Evolutionary conservation across 495 filamentous ascomycete genomes (phyloP).

Genomic region (Neurospora tetrasperma): DNA sequence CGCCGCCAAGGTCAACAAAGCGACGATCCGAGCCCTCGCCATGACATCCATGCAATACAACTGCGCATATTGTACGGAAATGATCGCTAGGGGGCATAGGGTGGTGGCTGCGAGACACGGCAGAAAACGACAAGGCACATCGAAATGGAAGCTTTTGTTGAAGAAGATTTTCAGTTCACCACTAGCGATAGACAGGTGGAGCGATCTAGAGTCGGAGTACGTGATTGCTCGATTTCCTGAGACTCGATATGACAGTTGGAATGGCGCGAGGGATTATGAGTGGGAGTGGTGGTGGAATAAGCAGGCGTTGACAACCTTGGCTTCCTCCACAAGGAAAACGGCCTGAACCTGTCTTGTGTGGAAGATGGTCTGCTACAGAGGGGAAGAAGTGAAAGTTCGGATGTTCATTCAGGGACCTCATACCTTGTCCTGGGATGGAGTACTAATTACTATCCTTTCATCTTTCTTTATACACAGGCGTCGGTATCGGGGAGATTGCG

Average conservation of each 20-base stretch:
- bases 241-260: not conserved
- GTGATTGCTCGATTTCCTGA: not conserved
- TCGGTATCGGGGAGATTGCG: not conserved
- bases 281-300: slow-evolving; percentile 23
- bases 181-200: not conserved
- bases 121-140: not conserved
- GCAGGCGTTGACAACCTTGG: slow-evolving; percentile 2
- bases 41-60: not conserved
- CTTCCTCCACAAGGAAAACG: not conserved
- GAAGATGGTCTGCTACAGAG: not conserved
- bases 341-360: not conserved
- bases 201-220: not conserved
- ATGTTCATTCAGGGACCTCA: not conserved
- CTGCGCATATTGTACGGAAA: not conserved
- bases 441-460: not conserved
- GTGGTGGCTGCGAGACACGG: not conserved
- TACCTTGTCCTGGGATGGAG: not conserved
- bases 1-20: not conserved
- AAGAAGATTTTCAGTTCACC: not conserved
- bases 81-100: not conserved
- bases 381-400: not conserved
- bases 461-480: not conserved
- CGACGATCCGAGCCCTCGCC: not conserved
- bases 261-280: slow-evolving; percentile 10
- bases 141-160: not conserved